Evolutionary conservation across 148 eudicot species (phyloP).

Genomic region (Vaccinium vitisidaea): DNA sequence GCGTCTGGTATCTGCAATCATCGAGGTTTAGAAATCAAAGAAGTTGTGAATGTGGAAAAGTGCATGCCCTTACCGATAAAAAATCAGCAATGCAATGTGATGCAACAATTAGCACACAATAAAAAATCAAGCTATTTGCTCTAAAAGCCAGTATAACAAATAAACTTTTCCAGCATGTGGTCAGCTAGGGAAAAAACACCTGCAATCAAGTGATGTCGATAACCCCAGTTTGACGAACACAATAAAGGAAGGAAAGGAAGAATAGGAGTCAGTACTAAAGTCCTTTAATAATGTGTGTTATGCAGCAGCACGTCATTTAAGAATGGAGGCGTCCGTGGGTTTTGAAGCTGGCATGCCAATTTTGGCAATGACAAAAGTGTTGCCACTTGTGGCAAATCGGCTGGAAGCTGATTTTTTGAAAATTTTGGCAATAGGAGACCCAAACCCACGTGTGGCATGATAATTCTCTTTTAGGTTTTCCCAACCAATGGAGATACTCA

Average conservation of each 20-base stretch:
- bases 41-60: not conserved
- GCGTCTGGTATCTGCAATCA: not conserved
- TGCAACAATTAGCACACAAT: not conserved
- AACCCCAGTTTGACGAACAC: not conserved
- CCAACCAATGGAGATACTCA: not conserved
- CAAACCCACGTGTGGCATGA: too few species aligned
- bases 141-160: not conserved
- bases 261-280: not conserved
- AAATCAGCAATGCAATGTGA: not conserved
- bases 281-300: not conserved
- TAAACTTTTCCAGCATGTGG: not conserved
- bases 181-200: not conserved
- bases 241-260: not conserved
- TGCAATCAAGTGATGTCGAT: not conserved
- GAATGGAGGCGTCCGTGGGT: not conserved
- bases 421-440: too few species aligned
- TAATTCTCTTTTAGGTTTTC: too few species aligned
- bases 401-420: too few species aligned
- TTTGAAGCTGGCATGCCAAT: not conserved
- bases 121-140: not conserved
- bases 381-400: not conserved
- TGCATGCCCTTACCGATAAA: not conserved
- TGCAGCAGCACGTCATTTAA: not conserved
- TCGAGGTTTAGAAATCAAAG: not conserved
- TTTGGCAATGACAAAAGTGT: not conserved